Percentiles rank a stretch among this genome's conserved stretches.
Conservation (phyloP, 345 rosid genomes). For the Luvunga scandens region DNA sequence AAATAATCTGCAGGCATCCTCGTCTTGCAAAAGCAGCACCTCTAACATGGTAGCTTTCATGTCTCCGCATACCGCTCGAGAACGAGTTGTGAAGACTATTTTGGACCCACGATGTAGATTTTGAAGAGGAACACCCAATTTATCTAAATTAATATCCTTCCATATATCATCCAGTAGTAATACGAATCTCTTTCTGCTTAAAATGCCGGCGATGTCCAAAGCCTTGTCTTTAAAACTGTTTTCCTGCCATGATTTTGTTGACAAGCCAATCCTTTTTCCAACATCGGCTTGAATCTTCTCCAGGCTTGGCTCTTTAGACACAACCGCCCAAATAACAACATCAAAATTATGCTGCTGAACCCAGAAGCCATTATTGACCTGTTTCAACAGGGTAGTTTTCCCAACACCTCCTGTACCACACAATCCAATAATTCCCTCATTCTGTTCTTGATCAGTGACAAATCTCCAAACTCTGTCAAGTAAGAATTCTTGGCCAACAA, state of each 20-base stretch:
- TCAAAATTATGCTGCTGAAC: background rate
- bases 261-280: background rate
- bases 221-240: too few relatives aligned
- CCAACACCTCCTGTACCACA: background rate
- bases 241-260: background rate
- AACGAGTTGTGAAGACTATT: background rate
- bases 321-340: slow-evolving; percentile 10
- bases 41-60: too few relatives aligned
- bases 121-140: background rate
- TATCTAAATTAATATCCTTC: background rate
- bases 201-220: too few relatives aligned
- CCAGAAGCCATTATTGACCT: background rate
- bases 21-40: too few relatives aligned
- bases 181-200: slow-evolving; percentile 7
- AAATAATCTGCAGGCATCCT: too few relatives aligned
- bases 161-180: background rate
- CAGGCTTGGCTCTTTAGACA: background rate
- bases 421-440: background rate
- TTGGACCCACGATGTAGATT: background rate
- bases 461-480: background rate
- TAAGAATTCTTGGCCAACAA: background rate
- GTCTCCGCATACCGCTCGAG: background rate
- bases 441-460: background rate
- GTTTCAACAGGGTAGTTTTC: background rate
- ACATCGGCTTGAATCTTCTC: background rate